Evolutionary conservation across 116 monocot species (phyloP).

Genomic region (Iris pallida): DNA sequence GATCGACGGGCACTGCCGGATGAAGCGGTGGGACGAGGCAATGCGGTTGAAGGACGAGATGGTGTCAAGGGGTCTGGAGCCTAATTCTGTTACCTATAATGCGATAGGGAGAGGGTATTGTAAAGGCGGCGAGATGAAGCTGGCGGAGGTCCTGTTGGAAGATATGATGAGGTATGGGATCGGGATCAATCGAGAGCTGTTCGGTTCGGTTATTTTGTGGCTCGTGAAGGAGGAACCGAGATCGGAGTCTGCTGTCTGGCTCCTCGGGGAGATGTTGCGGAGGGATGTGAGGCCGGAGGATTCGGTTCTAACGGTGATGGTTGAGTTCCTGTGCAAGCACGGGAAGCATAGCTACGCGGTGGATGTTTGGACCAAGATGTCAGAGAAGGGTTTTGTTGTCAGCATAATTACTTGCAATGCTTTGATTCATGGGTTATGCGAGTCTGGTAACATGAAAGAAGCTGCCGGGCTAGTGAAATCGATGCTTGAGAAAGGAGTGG

Average conservation of each 20-base stretch:
- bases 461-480: constrained; percentile 39
- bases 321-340: constrained; percentile 46
- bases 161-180: constrained; percentile 55
- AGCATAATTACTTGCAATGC: constrained; percentile 59
- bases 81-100: constrained; percentile 70
- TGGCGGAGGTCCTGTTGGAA: constrained; percentile 58
- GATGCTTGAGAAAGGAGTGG: constrained; percentile 51
- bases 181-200: constrained; percentile 40
- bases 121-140: constrained; percentile 46
- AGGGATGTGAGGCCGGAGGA: constrained; percentile 58
- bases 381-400: constrained; percentile 53
- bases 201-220: constrained; percentile 56
- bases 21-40: constrained; percentile 34
- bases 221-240: constrained; percentile 31
- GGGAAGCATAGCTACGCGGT: constrained; percentile 50
- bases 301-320: constrained; percentile 46
- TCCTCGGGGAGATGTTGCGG: constrained; percentile 57
- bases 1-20: constrained; percentile 65
- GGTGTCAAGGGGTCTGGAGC: constrained; percentile 47
- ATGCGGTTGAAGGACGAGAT: constrained; percentile 56
- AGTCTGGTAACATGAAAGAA: constrained; percentile 37
- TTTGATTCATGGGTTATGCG: constrained; percentile 69
- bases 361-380: constrained; percentile 49
- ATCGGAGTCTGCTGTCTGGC: constrained; percentile 44
- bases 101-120: constrained; percentile 58